phyloP scores from a whole-genome alignment of 371 early-diverging fungal species.

The Rhizopus sp. region DNA sequence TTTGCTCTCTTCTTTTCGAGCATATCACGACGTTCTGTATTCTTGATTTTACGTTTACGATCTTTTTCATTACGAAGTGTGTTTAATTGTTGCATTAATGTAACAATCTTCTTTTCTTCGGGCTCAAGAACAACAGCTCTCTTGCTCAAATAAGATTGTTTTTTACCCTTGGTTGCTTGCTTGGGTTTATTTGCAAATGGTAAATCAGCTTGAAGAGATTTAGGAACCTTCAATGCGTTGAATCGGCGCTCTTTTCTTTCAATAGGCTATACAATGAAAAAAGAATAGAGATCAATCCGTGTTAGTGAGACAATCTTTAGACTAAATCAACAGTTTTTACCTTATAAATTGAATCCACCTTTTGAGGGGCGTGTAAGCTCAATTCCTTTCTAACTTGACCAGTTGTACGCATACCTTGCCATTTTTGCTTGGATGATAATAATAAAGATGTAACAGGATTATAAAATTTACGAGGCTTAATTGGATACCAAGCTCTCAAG shows the following conservation, averaged over 20 bases:
- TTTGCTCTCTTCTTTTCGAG: conserved; percentile 63
- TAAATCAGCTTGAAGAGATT: conserved; percentile 75
- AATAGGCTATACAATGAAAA: conserved; percentile 59
- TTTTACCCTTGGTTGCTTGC: conserved; percentile 45
- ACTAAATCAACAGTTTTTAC: conserved; percentile 31
- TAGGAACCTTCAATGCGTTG: conserved; percentile 87
- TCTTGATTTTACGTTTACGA: conserved; percentile 71
- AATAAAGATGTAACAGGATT: conserved; percentile 93
- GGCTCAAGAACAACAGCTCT: conserved; percentile 90
- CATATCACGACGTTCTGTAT: too few relatives aligned
- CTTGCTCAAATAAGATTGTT: conserved; percentile 57
- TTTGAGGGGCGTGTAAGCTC: conserved; percentile 64
- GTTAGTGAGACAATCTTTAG: too few relatives aligned
- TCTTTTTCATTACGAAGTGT: conserved; percentile 86
- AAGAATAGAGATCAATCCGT: not conserved
- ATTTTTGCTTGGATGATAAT: conserved; percentile 64
- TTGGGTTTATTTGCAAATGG: conserved; percentile 95
- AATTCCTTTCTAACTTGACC: conserved; percentile 85
- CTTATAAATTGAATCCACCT: conserved; percentile 86
- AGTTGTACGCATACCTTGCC: conserved; percentile 90
- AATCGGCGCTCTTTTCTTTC: conserved; percentile 83
- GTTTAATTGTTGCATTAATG: conserved; percentile 82
- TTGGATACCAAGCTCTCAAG: conserved; percentile 95
- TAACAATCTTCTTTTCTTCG: conserved; percentile 83
- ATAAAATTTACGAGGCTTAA: conserved; percentile 91